Evolutionary conservation across 805 yeast genomes (phyloP).

Genomic region (Candida wancherniae): DNA sequence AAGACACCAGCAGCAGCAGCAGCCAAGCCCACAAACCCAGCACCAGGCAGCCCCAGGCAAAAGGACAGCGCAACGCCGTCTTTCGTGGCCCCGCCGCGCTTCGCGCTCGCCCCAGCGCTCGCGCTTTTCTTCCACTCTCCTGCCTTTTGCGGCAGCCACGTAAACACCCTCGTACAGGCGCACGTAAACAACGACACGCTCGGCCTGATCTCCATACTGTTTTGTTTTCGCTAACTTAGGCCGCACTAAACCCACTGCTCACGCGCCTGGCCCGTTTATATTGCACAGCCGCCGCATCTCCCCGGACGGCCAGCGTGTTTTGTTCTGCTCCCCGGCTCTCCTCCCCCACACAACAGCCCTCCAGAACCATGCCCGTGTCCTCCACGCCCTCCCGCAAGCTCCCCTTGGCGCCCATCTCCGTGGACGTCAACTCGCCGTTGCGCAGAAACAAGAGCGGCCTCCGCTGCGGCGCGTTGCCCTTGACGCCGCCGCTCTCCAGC

Average conservation of each 20-base stretch:
- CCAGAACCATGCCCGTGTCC: slow-evolving; percentile 11
- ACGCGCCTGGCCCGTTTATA: too few relatives aligned
- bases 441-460: slow-evolving; percentile 9
- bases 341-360: not conserved
- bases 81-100: not conserved
- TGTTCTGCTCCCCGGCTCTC: not conserved
- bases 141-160: not conserved
- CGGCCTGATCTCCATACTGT: slow-evolving; percentile 8
- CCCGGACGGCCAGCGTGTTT: too few relatives aligned
- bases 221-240: slow-evolving; percentile 14
- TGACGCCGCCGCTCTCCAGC: slow-evolving; percentile 17
- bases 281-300: too few relatives aligned
- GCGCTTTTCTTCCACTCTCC: not conserved
- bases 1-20: too few relatives aligned
- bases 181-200: slow-evolving; percentile 17
- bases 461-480: slow-evolving; percentile 12
- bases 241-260: too few relatives aligned
- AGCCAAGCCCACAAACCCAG: too few relatives aligned
- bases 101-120: slow-evolving; percentile 1
- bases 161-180: slow-evolving; percentile 6
- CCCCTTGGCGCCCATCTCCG: slow-evolving; percentile 35
- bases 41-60: too few relatives aligned
- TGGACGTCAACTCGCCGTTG: slow-evolving; percentile 22
- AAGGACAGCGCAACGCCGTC: too few relatives aligned
- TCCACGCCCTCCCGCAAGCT: slow-evolving; percentile 25